These are phyloP conservation scores for Coprinopsis marcescibilis DNA, from an alignment of 768 basidiomycete species.

Conservation along the genomic window DNA sequence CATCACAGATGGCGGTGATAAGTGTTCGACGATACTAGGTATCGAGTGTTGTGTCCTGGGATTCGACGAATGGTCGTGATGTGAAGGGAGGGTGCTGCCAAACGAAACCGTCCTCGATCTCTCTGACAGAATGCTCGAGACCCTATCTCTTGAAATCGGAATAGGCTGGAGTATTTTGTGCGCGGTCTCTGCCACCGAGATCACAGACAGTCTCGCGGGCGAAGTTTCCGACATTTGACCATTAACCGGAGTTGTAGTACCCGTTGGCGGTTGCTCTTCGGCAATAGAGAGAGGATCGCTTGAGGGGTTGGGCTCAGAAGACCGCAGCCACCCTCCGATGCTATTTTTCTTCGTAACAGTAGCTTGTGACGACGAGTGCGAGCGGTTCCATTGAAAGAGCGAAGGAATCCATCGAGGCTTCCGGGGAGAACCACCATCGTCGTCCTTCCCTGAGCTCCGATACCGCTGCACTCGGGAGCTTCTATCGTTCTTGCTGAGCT, in stretches of 20 bases:
- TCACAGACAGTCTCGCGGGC: background rate
- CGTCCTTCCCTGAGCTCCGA: background rate
- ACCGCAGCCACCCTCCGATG: background rate
- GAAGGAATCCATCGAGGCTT: background rate
- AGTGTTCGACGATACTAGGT: slow-evolving; percentile 1
- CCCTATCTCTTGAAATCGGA: background rate
- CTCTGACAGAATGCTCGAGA: slow-evolving; percentile 6
- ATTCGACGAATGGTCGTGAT: slow-evolving; percentile 1
- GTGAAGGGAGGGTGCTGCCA: background rate
- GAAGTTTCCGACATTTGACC: background rate
- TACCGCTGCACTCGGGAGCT: background rate
- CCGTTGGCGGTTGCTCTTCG: slow-evolving; percentile 1
- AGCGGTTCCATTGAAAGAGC: too few species aligned
- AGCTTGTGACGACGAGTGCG: background rate
- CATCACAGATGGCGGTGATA: background rate
- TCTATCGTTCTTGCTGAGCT: background rate
- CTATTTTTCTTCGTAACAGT: background rate
- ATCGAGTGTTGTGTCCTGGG: slow-evolving; percentile 6
- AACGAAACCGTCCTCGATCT: slow-evolving; percentile 2
- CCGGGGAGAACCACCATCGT: background rate
- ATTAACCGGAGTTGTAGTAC: too few species aligned
- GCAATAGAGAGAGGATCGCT: background rate
- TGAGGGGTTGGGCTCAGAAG: background rate
- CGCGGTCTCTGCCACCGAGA: background rate
- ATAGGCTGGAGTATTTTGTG: background rate